Evolutionary conservation across 331 rosid species (phyloP).

Genomic region (Rosa hybrid): DNA sequence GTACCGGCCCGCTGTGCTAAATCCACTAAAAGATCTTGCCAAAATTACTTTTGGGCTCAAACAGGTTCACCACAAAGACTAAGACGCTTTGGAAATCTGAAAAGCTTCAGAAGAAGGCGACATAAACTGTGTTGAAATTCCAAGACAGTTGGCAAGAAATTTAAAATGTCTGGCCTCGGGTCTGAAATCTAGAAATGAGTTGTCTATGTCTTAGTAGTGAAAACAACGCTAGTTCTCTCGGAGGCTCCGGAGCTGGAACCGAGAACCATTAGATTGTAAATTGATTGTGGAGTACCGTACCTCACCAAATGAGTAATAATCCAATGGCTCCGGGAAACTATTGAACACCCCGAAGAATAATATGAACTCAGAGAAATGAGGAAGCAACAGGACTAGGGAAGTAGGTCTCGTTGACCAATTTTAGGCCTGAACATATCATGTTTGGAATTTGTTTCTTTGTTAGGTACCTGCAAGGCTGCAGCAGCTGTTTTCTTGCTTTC

Average conservation of each 20-base stretch:
- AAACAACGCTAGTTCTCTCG: no score
- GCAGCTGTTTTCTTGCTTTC: background rate
- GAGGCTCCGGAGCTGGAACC: background rate
- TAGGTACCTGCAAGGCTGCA: background rate
- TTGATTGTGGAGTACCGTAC: background rate
- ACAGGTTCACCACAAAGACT: conserved; percentile 10
- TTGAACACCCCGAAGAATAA: background rate
- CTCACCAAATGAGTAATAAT: background rate
- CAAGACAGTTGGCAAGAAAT: background rate
- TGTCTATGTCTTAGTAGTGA: background rate
- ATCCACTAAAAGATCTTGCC: no score
- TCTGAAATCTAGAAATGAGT: conserved; percentile 4
- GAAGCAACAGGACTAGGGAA: background rate
- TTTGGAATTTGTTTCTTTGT: background rate
- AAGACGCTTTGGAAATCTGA: background rate
- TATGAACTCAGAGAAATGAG: background rate
- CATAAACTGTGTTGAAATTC: background rate
- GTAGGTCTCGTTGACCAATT: no score
- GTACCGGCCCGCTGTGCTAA: no score
- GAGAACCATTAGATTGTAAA: background rate
- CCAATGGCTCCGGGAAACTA: no score
- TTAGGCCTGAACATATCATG: background rate
- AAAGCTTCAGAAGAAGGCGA: background rate
- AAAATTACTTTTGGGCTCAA: no score
- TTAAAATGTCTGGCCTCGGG: background rate